Base-by-base conservation (phyloP, 805 yeast species). In the Cyberlindnera sargentensis region DNA sequence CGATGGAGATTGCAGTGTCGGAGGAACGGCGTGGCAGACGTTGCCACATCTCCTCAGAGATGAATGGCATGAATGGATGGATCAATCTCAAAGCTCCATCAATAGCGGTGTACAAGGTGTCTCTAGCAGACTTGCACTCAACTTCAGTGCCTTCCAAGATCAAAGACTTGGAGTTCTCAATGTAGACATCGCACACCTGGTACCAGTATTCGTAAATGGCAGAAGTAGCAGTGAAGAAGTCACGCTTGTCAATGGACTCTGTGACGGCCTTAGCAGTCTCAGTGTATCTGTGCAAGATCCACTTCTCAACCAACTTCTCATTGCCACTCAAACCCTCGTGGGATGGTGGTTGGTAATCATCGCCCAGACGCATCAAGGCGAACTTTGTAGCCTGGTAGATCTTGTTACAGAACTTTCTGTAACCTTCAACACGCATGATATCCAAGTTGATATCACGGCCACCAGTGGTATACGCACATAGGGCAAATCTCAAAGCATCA, bases 1-100 rank as follows among this genome's bases (percentile, higher is more conserved):
- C 81, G 63, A 93, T 88, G 23, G 96, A 75, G 41, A 65, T 70
- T 27, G 88, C 71, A 24, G 67, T 66, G 57, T 86, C 96, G 42
- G 80, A 69, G 6, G 78, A 75, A 62, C 96, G 81, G 60, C 84
- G 83, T 57, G 98, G 98, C 60, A 93, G 72, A 68, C 98, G 86
- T 72, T 93, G 99, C 97, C 97, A 93, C 86, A 93, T 79, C 73
- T 93, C 99, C 68, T 93, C 99, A 39, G 98, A 83, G 53, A 93
- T 72, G 63, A 79, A 93, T 34, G 99, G 99, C 99, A 93, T 93
- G 73, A 88, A 93, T 64, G 99, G 99, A 63, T 91, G 98, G 55
- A 91, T 93, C 70, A 93, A 63, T 63, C 76, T 82, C 70, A 91
- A 76, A 8, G 96, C 96, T 53, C 84, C 85, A 60, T 93, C 98